These are phyloP conservation scores for Zymoseptoria tritici DNA, from an alignment of 2,329 filamentous ascomycete species.

Conservation along the genomic window DNA sequence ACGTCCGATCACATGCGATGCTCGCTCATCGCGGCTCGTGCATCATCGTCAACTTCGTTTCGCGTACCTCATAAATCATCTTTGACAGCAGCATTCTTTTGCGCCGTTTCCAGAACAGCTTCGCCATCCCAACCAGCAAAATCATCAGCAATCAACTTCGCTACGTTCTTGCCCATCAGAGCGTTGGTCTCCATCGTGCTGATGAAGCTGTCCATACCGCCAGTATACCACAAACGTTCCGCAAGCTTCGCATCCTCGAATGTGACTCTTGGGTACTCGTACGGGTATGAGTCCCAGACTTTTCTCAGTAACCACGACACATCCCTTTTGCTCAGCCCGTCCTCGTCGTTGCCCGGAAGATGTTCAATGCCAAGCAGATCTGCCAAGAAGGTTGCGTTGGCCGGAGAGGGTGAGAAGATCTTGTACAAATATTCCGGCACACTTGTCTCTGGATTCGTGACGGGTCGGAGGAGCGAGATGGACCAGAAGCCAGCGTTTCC, in stretches of 20 bases:
- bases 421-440: conserved; percentile 55
- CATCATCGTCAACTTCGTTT: neutral
- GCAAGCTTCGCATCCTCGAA: conserved; percentile 75
- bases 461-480: conserved; percentile 63
- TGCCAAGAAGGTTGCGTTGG: conserved; percentile 42
- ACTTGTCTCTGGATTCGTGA: conserved; percentile 44
- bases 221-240: conserved; percentile 58
- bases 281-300: conserved; percentile 77
- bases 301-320: conserved; percentile 74
- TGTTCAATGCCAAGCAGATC: conserved; percentile 37
- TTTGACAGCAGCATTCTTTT: neutral
- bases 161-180: conserved; percentile 82
- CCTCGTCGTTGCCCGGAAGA: conserved; percentile 13
- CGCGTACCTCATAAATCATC: neutral
- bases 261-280: conserved; percentile 72
- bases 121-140: neutral
- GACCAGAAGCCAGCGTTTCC: conserved; percentile 78
- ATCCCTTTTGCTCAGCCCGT: conserved; percentile 31
- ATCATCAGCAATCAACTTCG: conserved; percentile 57
- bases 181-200: conserved; percentile 96
- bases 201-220: conserved; percentile 82
- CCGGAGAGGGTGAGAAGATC: conserved; percentile 52
- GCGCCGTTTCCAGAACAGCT: neutral
- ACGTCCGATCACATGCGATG: neutral
- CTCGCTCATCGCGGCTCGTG: neutral